Base-by-base conservation (phyloP, 257 asterid species). In the Solanum sejunctum region DNA sequence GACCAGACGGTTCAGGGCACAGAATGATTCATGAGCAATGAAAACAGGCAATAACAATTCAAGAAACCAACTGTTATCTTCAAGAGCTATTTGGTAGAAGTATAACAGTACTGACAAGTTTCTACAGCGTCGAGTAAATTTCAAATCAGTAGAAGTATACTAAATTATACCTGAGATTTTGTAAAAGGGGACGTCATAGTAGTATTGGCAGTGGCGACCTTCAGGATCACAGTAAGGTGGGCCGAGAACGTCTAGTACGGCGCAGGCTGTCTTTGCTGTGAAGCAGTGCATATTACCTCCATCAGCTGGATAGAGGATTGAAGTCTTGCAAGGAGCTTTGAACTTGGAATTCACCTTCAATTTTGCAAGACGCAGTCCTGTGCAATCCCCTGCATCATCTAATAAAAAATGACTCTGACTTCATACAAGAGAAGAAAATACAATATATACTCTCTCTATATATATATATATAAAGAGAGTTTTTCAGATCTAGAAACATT, bases 251-350 rank as follows among this genome's bases (percentile, higher is more conserved):
- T 95, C 99, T 5, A 95, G 92, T 28, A 95, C 90, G 0, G 99
- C 98, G n/a, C 99, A 95, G 0, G 98, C 92, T 0, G 97, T 92
- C 87, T 60, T 88, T 58, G 98, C 98, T 5, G 97, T 94, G 89
- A 94, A 92, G 80, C 93, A 87, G 84, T 95, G 99, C 94, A 95
- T 91, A 85, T 95, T 95, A 10, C 99, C 98, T 11, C 98, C 99
- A 2, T 91, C 97, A 17, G 92, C 73, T 0, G 99, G 99, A 79
- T 92, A 95, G 45, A 95, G 95, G 82, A 95, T 92, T 54, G 93
- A 87, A 9, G 98, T 87, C 20, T 75, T 80, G 86, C 97, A 92
- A 12, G 95, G 96, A 10, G 98, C 89, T 0, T 90, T 92, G 84
- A 93, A 88, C 84, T 89, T 93, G 4, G 97, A 86, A 80, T 94